These are phyloP conservation scores for Scytalidium lignicola DNA, from an alignment of 2,329 filamentous ascomycete genomes.

Conservation along the genomic window DNA sequence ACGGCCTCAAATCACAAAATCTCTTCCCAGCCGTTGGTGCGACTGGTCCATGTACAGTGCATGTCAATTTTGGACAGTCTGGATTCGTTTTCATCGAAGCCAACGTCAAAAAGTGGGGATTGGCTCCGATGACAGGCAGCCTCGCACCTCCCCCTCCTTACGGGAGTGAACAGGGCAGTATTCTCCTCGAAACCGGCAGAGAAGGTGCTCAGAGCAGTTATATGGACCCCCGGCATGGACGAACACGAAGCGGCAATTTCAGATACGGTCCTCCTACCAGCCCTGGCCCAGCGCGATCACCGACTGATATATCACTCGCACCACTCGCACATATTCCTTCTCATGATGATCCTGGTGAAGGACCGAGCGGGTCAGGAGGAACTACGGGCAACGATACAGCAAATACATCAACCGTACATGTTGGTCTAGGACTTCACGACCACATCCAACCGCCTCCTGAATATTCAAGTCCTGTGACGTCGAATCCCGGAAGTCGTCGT, in stretches of 20 bases:
- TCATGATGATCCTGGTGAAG: slow-evolving; percentile 65
- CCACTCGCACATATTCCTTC: slow-evolving; percentile 70
- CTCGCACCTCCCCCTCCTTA: slow-evolving; percentile 94
- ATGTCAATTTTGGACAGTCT: slow-evolving; percentile 97
- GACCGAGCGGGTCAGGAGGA: slow-evolving; percentile 46
- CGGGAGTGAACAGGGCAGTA: slow-evolving; percentile 93
- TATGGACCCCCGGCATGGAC: slow-evolving; percentile 52
- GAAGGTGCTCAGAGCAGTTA: slow-evolving; percentile 46
- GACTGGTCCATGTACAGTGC: slow-evolving; percentile 85
- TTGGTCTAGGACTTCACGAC: slow-evolving; percentile 29
- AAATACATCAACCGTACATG: slow-evolving; percentile 11
- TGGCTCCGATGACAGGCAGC: slow-evolving; percentile 93
- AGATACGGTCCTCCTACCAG: slow-evolving; percentile 70
- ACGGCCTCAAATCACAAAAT: slow-evolving; percentile 90
- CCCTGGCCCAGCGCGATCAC: slow-evolving; percentile 82
- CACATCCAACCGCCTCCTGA: slow-evolving; percentile 64
- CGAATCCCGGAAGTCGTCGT: slow-evolving; percentile 48
- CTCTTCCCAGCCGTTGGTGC: slow-evolving; percentile 98
- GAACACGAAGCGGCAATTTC: slow-evolving; percentile 74
- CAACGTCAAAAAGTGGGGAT: slow-evolving; percentile 99
- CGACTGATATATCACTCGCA: slow-evolving; percentile 92
- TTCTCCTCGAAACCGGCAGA: slow-evolving; percentile 78
- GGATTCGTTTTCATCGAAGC: slow-evolving; percentile 99
- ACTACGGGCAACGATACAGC: slow-evolving; percentile 10
- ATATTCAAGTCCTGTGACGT: slow-evolving; percentile 62